A percentile compares a stretch with the other conserved stretches of the same genome.
Conservation (phyloP, 495 filamentous ascomycete genomes). For the Podospora sp. region DNA sequence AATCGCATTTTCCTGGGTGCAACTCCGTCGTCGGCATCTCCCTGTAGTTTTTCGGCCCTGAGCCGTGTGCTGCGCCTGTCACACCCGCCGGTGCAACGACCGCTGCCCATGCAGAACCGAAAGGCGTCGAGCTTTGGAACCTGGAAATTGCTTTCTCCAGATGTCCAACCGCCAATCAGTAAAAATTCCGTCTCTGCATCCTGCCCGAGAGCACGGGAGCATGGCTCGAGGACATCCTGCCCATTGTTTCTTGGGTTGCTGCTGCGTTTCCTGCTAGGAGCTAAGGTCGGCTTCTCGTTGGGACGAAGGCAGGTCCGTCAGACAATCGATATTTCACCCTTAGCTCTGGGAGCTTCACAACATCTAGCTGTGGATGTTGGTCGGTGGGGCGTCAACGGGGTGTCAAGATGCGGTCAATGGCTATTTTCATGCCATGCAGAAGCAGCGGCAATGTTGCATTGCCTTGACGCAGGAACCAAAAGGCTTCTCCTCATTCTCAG, state of each 20-base stretch:
- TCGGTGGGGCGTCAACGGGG: not conserved
- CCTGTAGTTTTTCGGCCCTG: not conserved
- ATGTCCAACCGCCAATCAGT: conserved; percentile 11
- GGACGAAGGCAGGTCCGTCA: not conserved
- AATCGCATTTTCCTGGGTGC: not conserved
- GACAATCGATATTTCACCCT: not conserved
- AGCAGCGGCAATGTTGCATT: conserved; percentile 27
- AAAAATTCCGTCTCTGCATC: conserved; percentile 5
- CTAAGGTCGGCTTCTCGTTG: too few relatives aligned
- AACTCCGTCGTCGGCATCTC: not conserved
- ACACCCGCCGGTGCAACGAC: not conserved
- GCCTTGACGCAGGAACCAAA: conserved; percentile 33
- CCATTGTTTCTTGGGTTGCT: not conserved
- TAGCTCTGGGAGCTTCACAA: too few relatives aligned
- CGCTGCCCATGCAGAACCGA: conserved; percentile 15
- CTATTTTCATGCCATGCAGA: conserved; percentile 11
- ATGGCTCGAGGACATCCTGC: not conserved
- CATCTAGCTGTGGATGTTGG: not conserved
- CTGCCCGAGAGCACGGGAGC: not conserved
- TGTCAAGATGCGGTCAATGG: conserved; percentile 1
- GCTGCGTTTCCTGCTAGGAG: not conserved
- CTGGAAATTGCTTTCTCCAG: conserved; percentile 26
- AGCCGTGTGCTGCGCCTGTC: not conserved
- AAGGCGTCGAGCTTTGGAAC: conserved; percentile 13
- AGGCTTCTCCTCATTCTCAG: conserved; percentile 3